These are phyloP conservation scores for Skeletonema tropicum DNA, from an alignment of 108 stramenopile species.

Conservation along the genomic window DNA sequence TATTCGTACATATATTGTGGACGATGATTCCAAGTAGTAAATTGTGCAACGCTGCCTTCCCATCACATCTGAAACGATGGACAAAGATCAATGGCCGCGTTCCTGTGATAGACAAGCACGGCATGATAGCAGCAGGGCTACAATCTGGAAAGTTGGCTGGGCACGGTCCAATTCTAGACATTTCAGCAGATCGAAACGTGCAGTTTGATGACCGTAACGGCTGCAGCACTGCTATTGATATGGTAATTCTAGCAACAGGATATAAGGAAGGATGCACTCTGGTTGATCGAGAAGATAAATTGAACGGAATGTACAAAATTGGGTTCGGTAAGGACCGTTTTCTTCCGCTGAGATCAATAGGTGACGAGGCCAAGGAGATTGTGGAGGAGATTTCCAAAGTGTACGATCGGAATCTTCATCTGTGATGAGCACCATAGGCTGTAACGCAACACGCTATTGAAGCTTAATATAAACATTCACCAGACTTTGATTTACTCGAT, in stretches of 20 bases:
- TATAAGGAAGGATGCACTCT: conserved; percentile 40
- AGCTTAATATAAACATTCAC: too few species aligned
- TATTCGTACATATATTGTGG: conserved; percentile 41
- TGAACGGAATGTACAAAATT: conserved; percentile 57
- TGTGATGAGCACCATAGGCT: too few species aligned
- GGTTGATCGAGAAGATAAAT: conserved; percentile 47
- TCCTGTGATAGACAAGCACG: conserved; percentile 59
- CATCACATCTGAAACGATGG: conserved; percentile 48
- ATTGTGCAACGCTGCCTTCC: conserved; percentile 47
- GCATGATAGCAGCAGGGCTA: conserved; percentile 46
- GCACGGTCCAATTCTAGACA: conserved; percentile 45
- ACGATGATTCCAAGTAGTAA: conserved; percentile 33
- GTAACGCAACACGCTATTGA: too few species aligned
- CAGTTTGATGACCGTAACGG: conserved; percentile 26
- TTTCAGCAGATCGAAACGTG: conserved; percentile 18
- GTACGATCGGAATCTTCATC: neutral
- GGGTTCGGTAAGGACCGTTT: conserved; percentile 59
- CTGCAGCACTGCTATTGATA: conserved; percentile 31
- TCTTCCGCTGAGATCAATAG: conserved; percentile 51
- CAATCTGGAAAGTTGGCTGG: conserved; percentile 48
- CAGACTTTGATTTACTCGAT: too few species aligned
- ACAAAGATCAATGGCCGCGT: conserved; percentile 45
- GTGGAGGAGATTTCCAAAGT: conserved; percentile 24
- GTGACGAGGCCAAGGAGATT: conserved; percentile 44
- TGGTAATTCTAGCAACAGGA: conserved; percentile 60